Conservation (phyloP, 305 asterid species). For the Lippia alba region DNA sequence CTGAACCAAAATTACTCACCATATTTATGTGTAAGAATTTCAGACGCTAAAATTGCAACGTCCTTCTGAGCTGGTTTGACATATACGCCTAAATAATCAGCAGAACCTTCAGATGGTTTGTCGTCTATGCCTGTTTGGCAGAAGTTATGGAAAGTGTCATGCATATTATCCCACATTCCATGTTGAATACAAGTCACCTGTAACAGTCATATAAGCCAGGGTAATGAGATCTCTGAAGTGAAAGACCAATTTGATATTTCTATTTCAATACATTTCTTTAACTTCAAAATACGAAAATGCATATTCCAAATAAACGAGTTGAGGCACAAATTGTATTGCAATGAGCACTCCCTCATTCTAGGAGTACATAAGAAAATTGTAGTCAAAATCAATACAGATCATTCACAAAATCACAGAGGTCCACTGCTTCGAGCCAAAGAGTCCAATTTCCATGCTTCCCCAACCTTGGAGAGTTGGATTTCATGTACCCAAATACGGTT, state of each 20-base stretch:
- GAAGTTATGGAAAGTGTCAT: constrained; percentile 59
- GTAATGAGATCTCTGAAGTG: constrained; percentile 27
- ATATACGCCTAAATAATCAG: constrained; percentile 58
- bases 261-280: not conserved
- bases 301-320: constrained; percentile 9
- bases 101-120: constrained; percentile 46
- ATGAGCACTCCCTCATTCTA: constrained; percentile 23
- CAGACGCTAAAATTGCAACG: constrained; percentile 40
- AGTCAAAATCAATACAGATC: not conserved
- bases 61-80: constrained; percentile 64
- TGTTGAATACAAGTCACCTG: constrained; percentile 77
- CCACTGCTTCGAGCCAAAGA: not conserved
- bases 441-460: not conserved
- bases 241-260: not conserved
- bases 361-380: not conserved
- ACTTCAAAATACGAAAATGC: constrained; percentile 1
- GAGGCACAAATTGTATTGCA: not conserved
- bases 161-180: constrained; percentile 81
- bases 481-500: constrained; percentile 1
- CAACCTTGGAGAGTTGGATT: not conserved
- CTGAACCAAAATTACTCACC: constrained; percentile 52
- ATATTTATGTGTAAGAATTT: constrained; percentile 35
- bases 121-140: constrained; percentile 43
- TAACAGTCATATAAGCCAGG: constrained; percentile 38
- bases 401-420: constrained; percentile 3